These are phyloP conservation scores for Yamadazyma siamensis DNA, from an alignment of 1,139 yeast species.

Conservation along the genomic window DNA sequence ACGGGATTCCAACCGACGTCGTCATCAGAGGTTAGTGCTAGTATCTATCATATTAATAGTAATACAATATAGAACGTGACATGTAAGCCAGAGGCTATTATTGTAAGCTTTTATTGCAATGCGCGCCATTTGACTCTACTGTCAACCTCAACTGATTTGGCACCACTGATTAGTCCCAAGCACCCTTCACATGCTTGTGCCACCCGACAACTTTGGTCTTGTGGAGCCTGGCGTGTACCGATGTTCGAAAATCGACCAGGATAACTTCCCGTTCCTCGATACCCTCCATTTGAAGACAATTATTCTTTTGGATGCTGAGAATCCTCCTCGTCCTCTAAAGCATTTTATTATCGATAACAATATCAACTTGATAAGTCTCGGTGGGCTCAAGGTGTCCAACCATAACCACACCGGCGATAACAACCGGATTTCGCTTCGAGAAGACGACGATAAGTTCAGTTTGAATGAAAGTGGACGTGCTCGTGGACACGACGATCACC, in stretches of 20 bases:
- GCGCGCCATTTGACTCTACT: no score
- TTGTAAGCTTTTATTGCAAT: no score
- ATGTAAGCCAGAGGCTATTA: no score
- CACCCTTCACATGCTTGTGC: constrained; percentile 50
- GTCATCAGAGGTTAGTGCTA: constrained; percentile 42
- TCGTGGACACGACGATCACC: constrained; percentile 2
- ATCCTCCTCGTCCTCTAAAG: constrained; percentile 55
- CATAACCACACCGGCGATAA: constrained; percentile 39
- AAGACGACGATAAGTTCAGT: constrained; percentile 14
- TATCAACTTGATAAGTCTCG: constrained; percentile 45
- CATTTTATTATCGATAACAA: constrained; percentile 43
- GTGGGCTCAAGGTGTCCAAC: constrained; percentile 41
- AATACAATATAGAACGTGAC: background rate
- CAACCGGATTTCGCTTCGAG: constrained; percentile 14
- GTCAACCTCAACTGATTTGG: no score
- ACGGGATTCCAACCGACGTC: constrained; percentile 76
- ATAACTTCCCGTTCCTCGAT: constrained; percentile 63
- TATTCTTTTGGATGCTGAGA: constrained; percentile 66
- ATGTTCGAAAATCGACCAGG: constrained; percentile 52
- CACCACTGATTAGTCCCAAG: no score
- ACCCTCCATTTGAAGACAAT: constrained; percentile 58
- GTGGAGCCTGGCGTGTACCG: constrained; percentile 72
- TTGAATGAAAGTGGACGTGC: constrained; percentile 1
- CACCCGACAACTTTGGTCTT: constrained; percentile 76
- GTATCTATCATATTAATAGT: background rate